Evolutionary conservation across 768 basidiomycete genomes (phyloP).

Genomic region (Amyloporia xantha): DNA sequence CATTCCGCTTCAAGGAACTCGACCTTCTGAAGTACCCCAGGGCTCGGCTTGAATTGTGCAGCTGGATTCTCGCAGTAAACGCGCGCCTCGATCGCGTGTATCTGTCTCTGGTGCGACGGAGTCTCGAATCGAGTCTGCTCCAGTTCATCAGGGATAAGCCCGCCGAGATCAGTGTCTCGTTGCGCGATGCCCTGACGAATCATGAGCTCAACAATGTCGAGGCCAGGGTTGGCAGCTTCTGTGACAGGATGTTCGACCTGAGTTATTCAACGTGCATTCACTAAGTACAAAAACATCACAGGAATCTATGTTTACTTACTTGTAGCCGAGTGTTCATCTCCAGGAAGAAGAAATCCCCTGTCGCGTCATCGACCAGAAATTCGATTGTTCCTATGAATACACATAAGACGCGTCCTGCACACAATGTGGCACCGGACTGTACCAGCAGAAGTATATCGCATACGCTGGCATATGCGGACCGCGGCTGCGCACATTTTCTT

Average conservation of each 20-base stretch:
- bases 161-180: constrained; percentile 14
- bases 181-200: constrained; percentile 47
- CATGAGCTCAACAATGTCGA: constrained; percentile 64
- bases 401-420: neutral
- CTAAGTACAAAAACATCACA: too few species aligned
- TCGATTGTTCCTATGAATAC: constrained; percentile 51
- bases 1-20: constrained; percentile 35
- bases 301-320: constrained; percentile 26
- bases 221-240: constrained; percentile 43
- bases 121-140: constrained; percentile 33
- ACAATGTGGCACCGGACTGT: constrained; percentile 9
- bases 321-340: constrained; percentile 71
- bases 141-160: constrained; percentile 22
- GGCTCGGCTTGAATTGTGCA: constrained; percentile 48
- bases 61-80: constrained; percentile 60
- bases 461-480: constrained; percentile 37
- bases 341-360: constrained; percentile 54
- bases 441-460: constrained; percentile 58
- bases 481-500: constrained; percentile 49
- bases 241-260: constrained; percentile 67
- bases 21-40: constrained; percentile 58
- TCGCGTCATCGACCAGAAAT: constrained; percentile 51
- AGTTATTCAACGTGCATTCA: too few species aligned
- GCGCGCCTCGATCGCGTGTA: constrained; percentile 49
- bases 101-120: neutral